Evolutionary conservation across 345 rosid species (phyloP).

Genomic region (Arabis alpina): DNA sequence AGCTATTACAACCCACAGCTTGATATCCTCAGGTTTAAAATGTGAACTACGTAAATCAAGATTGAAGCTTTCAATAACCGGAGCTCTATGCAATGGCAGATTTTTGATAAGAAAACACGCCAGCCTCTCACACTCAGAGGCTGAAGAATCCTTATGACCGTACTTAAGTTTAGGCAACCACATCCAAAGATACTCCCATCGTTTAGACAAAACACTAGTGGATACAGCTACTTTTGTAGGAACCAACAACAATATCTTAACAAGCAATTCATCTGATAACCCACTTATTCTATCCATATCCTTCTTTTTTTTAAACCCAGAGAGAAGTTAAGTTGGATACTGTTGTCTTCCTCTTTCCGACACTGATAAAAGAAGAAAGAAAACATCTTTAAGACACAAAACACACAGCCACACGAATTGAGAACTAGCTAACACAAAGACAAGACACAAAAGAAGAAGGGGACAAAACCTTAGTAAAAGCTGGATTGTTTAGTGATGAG

Average conservation of each 20-base stretch:
- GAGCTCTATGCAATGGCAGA: no score
- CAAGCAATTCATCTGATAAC: constrained; percentile 8
- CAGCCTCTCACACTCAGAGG: background rate
- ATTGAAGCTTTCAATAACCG: constrained; percentile 9
- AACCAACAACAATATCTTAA: constrained; percentile 11
- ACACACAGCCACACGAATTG: background rate
- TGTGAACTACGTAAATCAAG: background rate
- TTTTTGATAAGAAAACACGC: background rate
- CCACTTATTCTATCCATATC: constrained; percentile 20
- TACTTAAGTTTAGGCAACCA: constrained; percentile 20
- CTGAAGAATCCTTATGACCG: background rate
- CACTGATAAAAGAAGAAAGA: background rate
- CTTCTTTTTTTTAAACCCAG: background rate
- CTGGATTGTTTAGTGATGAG: background rate
- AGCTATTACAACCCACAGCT: constrained; percentile 1
- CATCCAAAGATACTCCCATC: constrained; percentile 33
- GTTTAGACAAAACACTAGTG: constrained; percentile 28
- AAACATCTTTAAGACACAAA: background rate
- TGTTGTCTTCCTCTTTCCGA: background rate
- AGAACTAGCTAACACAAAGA: background rate
- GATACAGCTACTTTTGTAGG: constrained; percentile 28
- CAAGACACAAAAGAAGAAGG: background rate
- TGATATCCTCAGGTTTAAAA: background rate
- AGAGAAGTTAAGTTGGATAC: background rate
- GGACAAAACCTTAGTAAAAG: background rate